Evolutionary conservation across 306 rosid genomes (phyloP).

Genomic region (Coriaria nepalensis): DNA sequence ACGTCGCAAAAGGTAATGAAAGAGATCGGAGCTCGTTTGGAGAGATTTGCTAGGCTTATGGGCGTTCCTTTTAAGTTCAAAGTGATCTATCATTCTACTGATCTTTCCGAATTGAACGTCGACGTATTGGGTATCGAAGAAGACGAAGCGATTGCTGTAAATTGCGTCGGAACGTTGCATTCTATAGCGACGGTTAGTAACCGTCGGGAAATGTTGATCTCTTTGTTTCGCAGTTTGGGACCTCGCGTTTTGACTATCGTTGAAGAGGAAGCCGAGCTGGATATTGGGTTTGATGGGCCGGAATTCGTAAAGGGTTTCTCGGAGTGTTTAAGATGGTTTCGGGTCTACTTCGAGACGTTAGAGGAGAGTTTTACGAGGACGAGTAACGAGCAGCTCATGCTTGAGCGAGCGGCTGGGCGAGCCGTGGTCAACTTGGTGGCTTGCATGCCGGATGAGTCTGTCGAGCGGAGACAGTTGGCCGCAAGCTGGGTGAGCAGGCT

Average conservation of each 20-base stretch:
- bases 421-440: conserved; percentile 76
- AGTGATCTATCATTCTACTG: conserved; percentile 51
- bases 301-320: conserved; percentile 64
- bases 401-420: conserved; percentile 70
- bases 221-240: conserved; percentile 30
- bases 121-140: conserved; percentile 32
- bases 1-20: conserved; percentile 50
- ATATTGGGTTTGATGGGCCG: conserved; percentile 50
- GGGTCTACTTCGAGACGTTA: conserved; percentile 81
- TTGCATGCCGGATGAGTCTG: conserved; percentile 33
- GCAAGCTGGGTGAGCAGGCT: conserved; percentile 55
- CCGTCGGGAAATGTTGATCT: conserved; percentile 41
- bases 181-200: conserved; percentile 29
- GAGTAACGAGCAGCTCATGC: conserved; percentile 59
- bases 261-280: conserved; percentile 83
- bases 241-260: conserved; percentile 72
- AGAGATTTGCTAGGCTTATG: conserved; percentile 85
- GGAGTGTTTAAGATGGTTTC: conserved; percentile 87
- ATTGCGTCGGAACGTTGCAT: conserved; percentile 56
- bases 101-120: conserved; percentile 49
- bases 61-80: conserved; percentile 87
- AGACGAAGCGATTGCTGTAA: conserved; percentile 71
- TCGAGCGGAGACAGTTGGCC: conserved; percentile 66
- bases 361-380: conserved; percentile 66
- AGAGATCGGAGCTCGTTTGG: conserved; percentile 73